Base-by-base conservation (phyloP, 1,284 basidiomycete genomes). In the Cryptococcus sp. region DNA sequence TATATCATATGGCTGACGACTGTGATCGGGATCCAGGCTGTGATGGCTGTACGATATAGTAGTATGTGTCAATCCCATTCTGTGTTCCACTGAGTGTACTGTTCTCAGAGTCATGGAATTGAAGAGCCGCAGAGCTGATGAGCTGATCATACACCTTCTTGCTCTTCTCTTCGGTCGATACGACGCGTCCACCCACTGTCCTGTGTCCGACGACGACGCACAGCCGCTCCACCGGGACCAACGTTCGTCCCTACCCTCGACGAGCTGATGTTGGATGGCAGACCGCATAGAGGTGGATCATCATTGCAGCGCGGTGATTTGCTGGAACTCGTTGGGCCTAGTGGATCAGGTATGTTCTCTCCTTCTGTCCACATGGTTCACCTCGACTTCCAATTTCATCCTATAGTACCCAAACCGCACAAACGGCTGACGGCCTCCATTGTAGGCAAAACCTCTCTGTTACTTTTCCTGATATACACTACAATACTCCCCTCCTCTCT, bases 271-370 rank as follows among this genome's bases (percentile, higher is more conserved):
- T 52, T 67, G 1, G 50, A 61, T 0, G 63, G 65, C 5, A 61
- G 75, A 17, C 66, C 64, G 5, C 72, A 72, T 55, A 48, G 46
- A 0, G 71, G 65, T 13, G 61, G 61, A 1, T 77, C 77, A 3
- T 61, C 61, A 0, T 58, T 79, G 20, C 71, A 72, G 41, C 64
- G 75, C 43, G 77, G 76, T n/a, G 77, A 79, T 57, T 55, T 79
- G 25, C 44, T 77, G 2, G 76, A 78, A 57, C 17, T 78, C 11
- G 63, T 73, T 26, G 77, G 77, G 0, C 60, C 73, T 0, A 71
- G 64, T 17, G 77, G 77, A 6, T 70, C 69, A 23, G 77, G 77
- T 54, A 64, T 65, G 72, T 70, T 4, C 37, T 54, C 34, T 70
- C 13, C 15, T n/a, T n/a, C n/a, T n/a, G n/a, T n/a, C 41, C 3